Evolutionary conservation across 306 rosid genomes (phyloP).

Genomic region (Crataegus laevigata): DNA sequence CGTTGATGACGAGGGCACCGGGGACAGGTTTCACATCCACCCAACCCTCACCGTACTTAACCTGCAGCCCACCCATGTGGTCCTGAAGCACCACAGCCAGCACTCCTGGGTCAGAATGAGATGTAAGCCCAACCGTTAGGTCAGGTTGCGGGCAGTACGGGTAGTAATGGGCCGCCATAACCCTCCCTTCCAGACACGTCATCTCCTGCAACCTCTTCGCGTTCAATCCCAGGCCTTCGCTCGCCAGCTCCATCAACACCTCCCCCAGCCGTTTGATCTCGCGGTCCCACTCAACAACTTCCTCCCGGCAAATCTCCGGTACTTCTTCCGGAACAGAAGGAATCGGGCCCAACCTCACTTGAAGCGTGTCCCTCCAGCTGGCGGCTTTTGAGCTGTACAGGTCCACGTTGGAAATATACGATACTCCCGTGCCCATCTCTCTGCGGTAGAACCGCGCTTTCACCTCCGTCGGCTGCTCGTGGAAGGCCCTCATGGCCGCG

Average conservation of each 20-base stretch:
- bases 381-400: conserved; percentile 42
- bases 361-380: conserved; percentile 75
- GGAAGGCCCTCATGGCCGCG: conserved; percentile 30
- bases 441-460: conserved; percentile 13
- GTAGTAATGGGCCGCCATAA: conserved; percentile 36
- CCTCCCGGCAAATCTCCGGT: conserved; percentile 49
- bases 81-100: conserved; percentile 64
- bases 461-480: conserved; percentile 26
- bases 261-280: conserved; percentile 44
- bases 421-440: conserved; percentile 17
- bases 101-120: conserved; percentile 76
- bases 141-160: conserved; percentile 40
- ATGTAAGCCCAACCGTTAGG: conserved; percentile 51
- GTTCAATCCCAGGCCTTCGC: conserved; percentile 43
- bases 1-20: conserved; percentile 66
- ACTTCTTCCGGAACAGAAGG: conserved; percentile 11
- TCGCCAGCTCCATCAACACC: conserved; percentile 15
- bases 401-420: conserved; percentile 31
- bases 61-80: conserved; percentile 78
- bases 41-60: conserved; percentile 47
- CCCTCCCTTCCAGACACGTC: conserved; percentile 25
- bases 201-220: conserved; percentile 19
- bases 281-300: conserved; percentile 40
- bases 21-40: conserved; percentile 58
- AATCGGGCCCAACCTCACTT: conserved; percentile 34